phyloP scores from a whole-genome alignment of 176 grass and related monocot genomes.

The Eleusine coracana region DNA sequence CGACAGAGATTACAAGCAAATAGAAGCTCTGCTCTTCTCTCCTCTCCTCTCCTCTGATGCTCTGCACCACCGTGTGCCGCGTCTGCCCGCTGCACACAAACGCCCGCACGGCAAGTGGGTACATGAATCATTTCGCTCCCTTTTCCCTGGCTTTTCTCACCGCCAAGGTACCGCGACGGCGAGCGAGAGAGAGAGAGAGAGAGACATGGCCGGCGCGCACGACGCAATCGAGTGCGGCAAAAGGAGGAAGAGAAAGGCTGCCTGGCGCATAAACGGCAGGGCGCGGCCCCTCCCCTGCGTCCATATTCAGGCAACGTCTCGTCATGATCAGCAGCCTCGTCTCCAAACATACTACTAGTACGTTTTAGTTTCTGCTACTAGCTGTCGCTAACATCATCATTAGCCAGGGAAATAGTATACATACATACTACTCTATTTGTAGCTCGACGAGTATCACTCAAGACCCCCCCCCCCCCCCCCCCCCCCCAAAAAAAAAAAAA shows the following conservation, averaged over 20 bases:
- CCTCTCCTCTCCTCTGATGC: not conserved
- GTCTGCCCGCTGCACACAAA: not conserved
- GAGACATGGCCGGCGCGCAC: not conserved
- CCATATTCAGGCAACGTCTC: not conserved
- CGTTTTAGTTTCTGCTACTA: too few relatives aligned
- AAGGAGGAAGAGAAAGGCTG: not conserved
- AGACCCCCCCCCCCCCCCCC: accelerated
- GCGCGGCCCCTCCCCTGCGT: not conserved
- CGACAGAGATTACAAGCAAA: not conserved
- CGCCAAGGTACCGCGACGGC: not conserved
- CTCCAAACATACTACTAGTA: too few relatives aligned
- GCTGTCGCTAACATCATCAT: too few relatives aligned
- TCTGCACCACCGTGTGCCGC: not conserved
- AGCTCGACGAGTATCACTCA: too few relatives aligned
- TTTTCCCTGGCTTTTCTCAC: not conserved
- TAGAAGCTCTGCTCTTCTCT: not conserved
- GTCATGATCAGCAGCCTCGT: too few relatives aligned
- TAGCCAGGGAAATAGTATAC: too few relatives aligned
- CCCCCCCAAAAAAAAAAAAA: too few relatives aligned
- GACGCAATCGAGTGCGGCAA: not conserved
- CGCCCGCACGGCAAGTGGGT: not conserved
- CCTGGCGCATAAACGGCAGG: not conserved
- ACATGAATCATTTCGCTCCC: not conserved
- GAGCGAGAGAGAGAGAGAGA: not conserved
- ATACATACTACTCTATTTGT: too few relatives aligned